Base-by-base conservation (phyloP, 306 rosid species). In the Senna siamea region DNA sequence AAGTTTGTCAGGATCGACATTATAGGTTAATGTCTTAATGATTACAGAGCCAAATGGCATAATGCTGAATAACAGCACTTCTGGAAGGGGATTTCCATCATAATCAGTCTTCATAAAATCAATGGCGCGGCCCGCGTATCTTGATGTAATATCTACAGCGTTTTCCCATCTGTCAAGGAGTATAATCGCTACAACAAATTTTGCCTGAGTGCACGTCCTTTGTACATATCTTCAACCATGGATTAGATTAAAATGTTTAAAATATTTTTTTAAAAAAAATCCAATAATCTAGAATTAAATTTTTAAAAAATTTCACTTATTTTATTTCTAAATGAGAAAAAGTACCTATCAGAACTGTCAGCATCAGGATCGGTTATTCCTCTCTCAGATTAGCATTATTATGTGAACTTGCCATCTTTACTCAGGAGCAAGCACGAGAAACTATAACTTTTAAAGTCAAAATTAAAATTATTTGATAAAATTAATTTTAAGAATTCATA, bases 1-100 rank as follows among this genome's bases (percentile, higher is more conserved):
- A n/a, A n/a, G n/a, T n/a, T n/a, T 44, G 62, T 69, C 57, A 30
- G 48, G 32, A 70, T 18, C 40, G 22, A 76, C 48, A 37, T 9
- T 59, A 6, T 13, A 48, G 69, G 7, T 23, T 57, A 32, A 76
- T 23, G 22, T 62, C 7, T 35, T 57, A 32, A 76, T 23, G 37
- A 43, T 10, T 58, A 11, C 47, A 38, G 32, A 62, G 64, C 53
- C 13, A 48, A 69, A 34, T 30, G 44, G 1, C 35, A 57, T 76
- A 32, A 47, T 22, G 54, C 20, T 32, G 44, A 23, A n/a, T 54
- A 38, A 58, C 52, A 55, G n/a, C n/a, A n/a, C n/a, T n/a, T n/a
- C n/a, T n/a, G n/a, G n/a, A n/a, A n/a, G n/a, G n/a, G n/a, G n/a
- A n/a, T n/a, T n/a, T n/a, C n/a, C n/a, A n/a, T n/a, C n/a, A n/a